Base-by-base conservation (phyloP, 2,329 filamentous ascomycete genomes). In the Talaromyces sp. region DNA sequence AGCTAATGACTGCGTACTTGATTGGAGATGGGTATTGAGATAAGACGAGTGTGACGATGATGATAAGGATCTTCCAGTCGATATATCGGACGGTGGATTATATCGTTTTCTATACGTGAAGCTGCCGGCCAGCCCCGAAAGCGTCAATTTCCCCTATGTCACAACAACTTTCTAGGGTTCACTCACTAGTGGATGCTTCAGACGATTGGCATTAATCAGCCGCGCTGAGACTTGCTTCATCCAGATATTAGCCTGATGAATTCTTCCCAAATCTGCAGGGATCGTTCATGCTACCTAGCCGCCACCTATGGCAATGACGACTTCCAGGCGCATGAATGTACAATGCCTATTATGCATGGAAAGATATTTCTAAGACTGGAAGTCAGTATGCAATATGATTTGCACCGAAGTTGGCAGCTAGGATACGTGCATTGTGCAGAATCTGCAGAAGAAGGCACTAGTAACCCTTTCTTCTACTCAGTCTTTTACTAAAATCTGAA, bases 51-150 rank as follows among this genome's bases (percentile, higher is more conserved):
- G 25, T 50, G 46, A 18, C 23, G 46, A 31, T 50, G 25, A 50
- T 18, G 25, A 50, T 50, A 50, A 50, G 46, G 46, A 28, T n/a
- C 46, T 50, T 50, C 8, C 3, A 3, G 46, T 50, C 25, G 46
- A 14, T 55, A 31, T 55, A 55, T 35, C 31, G 7, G 9, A 23
- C 23, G 52, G 18, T 55, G 35, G 52, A 55, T 39, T 35, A 35
- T 55, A 55, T 39, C 31, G 18, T 55, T 39, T 55, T 55, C 52
- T 55, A 37, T 35, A 55, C 28, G 9, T 39, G 31, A 55, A 55
- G 52, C 12, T 39, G 3, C 52, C 35, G 52, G 52, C 52, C 52
- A 39, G 37, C n/a, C 35, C 35, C 52, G 52, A 55, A 35, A n/a
- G 35, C 35, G 52, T 55, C 31, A 55, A 25, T 55, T 9, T 35